A percentile compares a stretch with the other conserved stretches of the same genome.
These are phyloP conservation scores for Petunia secreta DNA, from an alignment of 257 asterid species.

Conservation along the genomic window DNA sequence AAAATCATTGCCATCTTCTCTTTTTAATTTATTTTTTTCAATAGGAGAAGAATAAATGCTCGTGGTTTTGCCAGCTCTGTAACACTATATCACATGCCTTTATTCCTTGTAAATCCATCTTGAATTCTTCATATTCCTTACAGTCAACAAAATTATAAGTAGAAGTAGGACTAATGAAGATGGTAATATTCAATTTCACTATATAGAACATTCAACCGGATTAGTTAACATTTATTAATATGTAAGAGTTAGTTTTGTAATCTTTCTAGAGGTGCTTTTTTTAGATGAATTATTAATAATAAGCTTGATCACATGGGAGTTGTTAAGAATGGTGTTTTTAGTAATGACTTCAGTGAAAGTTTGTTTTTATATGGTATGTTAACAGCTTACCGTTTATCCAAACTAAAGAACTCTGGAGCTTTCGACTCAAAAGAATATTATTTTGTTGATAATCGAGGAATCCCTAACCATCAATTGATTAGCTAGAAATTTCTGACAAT, in stretches of 20 bases:
- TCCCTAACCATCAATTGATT: no score
- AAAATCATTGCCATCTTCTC: not conserved
- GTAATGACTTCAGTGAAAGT: slow-evolving; percentile 30
- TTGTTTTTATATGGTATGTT: not conserved
- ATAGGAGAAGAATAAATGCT: slow-evolving; percentile 15
- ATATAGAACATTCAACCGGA: not conserved
- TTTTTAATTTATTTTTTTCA: not conserved
- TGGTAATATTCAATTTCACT: not conserved
- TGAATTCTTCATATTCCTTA: not conserved
- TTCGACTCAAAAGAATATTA: no score
- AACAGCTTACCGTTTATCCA: not conserved
- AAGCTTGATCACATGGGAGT: slow-evolving; percentile 36
- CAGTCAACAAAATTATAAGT: not conserved
- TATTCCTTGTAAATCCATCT: slow-evolving; percentile 12
- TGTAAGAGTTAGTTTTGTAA: not conserved
- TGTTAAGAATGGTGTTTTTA: slow-evolving; percentile 19
- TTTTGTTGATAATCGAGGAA: no score
- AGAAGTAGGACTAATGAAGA: no score
- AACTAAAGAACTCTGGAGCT: not conserved
- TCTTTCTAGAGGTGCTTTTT: not conserved
- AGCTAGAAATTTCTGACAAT: no score
- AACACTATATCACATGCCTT: not conserved
- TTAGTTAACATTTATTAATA: no score
- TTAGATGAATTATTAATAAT: slow-evolving; percentile 11
- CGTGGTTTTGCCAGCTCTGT: slow-evolving; percentile 23